phyloP scores from a whole-genome alignment of 495 filamentous ascomycete species.

The Letharia lupina region DNA sequence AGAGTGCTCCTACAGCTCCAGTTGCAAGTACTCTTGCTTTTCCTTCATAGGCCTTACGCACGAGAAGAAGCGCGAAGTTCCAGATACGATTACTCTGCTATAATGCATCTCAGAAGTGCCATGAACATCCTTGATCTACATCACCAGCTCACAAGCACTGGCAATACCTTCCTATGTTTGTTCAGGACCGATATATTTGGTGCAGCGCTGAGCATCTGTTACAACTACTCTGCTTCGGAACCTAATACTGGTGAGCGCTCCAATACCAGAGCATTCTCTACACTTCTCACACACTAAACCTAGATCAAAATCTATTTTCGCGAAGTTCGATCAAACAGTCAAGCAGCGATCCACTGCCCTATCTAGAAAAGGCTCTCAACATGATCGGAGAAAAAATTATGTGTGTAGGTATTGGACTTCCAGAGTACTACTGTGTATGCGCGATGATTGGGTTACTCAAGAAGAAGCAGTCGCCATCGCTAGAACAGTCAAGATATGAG shows the following conservation, averaged over 20 bases:
- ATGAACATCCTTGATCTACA: slow-evolving; percentile 18
- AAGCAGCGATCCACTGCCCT: slow-evolving; percentile 14
- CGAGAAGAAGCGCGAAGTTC: slow-evolving; percentile 12
- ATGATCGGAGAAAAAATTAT: slow-evolving; percentile 29
- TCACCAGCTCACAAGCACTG: slow-evolving; percentile 13
- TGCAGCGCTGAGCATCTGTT: slow-evolving; percentile 19
- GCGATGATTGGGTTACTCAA: slow-evolving; percentile 21
- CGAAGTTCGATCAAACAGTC: slow-evolving; percentile 10
- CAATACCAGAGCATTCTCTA: too few relatives aligned
- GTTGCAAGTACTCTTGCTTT: slow-evolving; percentile 28
- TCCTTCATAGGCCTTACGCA: slow-evolving; percentile 27
- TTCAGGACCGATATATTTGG: slow-evolving; percentile 14
- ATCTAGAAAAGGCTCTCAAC: slow-evolving; percentile 26
- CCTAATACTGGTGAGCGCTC: slow-evolving; percentile 1
- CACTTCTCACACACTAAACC: background rate
- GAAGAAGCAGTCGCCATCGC: slow-evolving; percentile 1
- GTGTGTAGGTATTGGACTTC: slow-evolving; percentile 28
- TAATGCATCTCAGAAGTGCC: slow-evolving; percentile 15
- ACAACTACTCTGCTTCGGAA: slow-evolving; percentile 6
- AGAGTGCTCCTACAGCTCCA: slow-evolving; percentile 28
- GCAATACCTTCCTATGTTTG: slow-evolving; percentile 9
- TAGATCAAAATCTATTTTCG: slow-evolving; percentile 2
- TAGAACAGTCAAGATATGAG: slow-evolving; percentile 4
- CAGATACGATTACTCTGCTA: slow-evolving; percentile 12
- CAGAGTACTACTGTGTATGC: slow-evolving; percentile 31